A percentile compares a stretch with the other conserved stretches of the same genome.
Evolutionary conservation across 2,329 filamentous ascomycete genomes (phyloP).

Genomic region (Sporothrix curviconia): DNA sequence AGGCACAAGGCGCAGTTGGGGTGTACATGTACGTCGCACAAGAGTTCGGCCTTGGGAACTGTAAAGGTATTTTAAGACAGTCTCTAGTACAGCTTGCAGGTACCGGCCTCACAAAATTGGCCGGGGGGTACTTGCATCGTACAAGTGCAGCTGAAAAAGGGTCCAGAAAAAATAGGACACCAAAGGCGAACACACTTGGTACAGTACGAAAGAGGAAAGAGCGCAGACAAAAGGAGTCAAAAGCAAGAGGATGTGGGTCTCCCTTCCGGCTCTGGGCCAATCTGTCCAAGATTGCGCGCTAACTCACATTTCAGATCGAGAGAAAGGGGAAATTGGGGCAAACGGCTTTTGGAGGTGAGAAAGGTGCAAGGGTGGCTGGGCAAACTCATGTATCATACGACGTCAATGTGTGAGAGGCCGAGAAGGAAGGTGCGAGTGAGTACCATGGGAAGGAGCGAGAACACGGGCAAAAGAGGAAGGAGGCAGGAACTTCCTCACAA

Average conservation of each 20-base stretch:
- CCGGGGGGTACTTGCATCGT: too few relatives aligned
- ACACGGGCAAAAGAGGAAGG: background rate
- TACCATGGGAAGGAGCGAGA: background rate
- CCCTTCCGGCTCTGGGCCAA: slow-evolving; percentile 6
- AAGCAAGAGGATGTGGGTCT: background rate
- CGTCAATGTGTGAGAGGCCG: too few relatives aligned
- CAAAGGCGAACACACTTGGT: background rate
- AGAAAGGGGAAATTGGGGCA: slow-evolving; percentile 7
- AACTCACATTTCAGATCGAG: slow-evolving; percentile 7
- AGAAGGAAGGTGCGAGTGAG: background rate
- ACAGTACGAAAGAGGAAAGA: background rate
- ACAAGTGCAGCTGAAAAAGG: background rate
- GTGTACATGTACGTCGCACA: too few relatives aligned
- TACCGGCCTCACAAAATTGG: too few relatives aligned
- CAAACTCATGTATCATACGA: too few relatives aligned
- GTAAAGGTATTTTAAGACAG: too few relatives aligned
- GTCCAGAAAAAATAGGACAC: background rate
- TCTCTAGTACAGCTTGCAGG: too few relatives aligned
- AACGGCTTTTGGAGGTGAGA: too few relatives aligned
- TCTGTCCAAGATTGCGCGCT: slow-evolving; percentile 9
- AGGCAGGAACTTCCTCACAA: too few relatives aligned
- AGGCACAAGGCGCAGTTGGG: too few relatives aligned
- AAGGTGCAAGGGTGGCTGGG: too few relatives aligned
- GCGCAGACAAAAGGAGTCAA: background rate
- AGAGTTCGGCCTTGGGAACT: too few relatives aligned